Percentiles rank a stretch among this genome's conserved stretches.
Conservation (phyloP, 352 stramenopile genomes). For the Globisporangium radiosum region DNA sequence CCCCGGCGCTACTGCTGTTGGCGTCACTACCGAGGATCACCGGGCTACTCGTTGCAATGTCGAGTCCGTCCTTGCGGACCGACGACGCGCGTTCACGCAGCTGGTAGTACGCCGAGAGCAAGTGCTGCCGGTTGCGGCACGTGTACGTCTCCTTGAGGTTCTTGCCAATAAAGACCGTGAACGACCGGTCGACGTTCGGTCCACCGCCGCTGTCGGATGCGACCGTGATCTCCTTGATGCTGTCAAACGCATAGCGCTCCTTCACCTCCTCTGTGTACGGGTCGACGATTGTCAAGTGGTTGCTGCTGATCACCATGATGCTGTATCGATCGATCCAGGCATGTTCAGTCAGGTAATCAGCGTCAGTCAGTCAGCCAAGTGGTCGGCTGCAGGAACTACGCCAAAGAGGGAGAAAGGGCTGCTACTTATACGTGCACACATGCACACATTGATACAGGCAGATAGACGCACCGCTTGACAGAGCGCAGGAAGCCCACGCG, state of each 20-base stretch:
- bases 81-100: slow-evolving; percentile 75
- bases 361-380: neutral
- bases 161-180: slow-evolving; percentile 83
- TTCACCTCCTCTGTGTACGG: slow-evolving; percentile 84
- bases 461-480: slow-evolving; percentile 37
- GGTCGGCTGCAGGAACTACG: too few relatives aligned
- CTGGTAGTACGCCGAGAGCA: slow-evolving; percentile 84
- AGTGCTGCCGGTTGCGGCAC: slow-evolving; percentile 72
- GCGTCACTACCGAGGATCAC: slow-evolving; percentile 24
- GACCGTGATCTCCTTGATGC: slow-evolving; percentile 85
- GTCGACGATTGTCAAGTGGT: slow-evolving; percentile 78
- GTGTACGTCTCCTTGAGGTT: slow-evolving; percentile 86
- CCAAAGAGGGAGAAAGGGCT: too few relatives aligned
- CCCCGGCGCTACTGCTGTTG: slow-evolving; percentile 16
- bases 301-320: slow-evolving; percentile 76
- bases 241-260: slow-evolving; percentile 81
- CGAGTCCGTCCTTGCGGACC: slow-evolving; percentile 44
- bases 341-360: neutral
- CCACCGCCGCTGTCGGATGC: slow-evolving; percentile 51
- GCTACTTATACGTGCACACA: neutral
- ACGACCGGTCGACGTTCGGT: slow-evolving; percentile 62
- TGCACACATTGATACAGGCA: neutral
- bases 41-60: slow-evolving; percentile 36
- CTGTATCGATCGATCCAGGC: slow-evolving; percentile 12
- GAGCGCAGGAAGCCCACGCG: slow-evolving; percentile 75